These are phyloP conservation scores for Paramecium pentaurelia DNA, from an alignment of 73 alveolate genomes.

Conservation along the genomic window DNA sequence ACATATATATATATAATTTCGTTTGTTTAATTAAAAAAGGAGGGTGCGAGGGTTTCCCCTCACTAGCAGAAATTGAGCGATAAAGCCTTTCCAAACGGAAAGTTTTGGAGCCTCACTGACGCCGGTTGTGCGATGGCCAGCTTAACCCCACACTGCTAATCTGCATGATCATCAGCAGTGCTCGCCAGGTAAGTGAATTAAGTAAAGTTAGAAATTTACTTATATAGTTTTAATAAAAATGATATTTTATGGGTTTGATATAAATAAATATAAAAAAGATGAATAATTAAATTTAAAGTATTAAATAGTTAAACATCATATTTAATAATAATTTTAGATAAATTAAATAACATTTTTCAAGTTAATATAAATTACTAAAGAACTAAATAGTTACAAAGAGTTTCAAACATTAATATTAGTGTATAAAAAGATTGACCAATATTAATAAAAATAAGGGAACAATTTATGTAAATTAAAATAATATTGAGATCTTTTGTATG, in stretches of 20 bases:
- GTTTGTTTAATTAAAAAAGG: neutral
- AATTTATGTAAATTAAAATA: neutral
- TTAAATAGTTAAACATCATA: neutral
- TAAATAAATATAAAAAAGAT: neutral
- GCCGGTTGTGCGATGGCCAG: slow-evolving; percentile 58
- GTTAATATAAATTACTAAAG: neutral
- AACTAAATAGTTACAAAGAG: too few relatives aligned
- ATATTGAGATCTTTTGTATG: neutral
- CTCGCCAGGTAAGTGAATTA: slow-evolving; percentile 54
- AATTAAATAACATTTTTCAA: neutral
- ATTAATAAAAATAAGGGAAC: neutral
- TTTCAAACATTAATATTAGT: too few relatives aligned
- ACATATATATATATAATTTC: neutral
- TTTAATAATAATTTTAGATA: neutral
- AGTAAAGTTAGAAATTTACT: neutral
- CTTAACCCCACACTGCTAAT: slow-evolving; percentile 51
- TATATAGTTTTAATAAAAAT: neutral
- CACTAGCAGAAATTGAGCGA: slow-evolving; percentile 60
- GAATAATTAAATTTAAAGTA: neutral
- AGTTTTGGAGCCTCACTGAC: slow-evolving; percentile 56
- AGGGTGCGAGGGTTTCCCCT: slow-evolving; percentile 58
- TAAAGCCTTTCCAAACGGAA: slow-evolving; percentile 59
- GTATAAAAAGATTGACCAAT: too few relatives aligned
- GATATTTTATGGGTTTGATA: slow-evolving; percentile 21
- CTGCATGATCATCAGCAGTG: slow-evolving; percentile 49